Evolutionary conservation across 768 basidiomycete species (phyloP).

Genomic region (Leccinum obscurum): DNA sequence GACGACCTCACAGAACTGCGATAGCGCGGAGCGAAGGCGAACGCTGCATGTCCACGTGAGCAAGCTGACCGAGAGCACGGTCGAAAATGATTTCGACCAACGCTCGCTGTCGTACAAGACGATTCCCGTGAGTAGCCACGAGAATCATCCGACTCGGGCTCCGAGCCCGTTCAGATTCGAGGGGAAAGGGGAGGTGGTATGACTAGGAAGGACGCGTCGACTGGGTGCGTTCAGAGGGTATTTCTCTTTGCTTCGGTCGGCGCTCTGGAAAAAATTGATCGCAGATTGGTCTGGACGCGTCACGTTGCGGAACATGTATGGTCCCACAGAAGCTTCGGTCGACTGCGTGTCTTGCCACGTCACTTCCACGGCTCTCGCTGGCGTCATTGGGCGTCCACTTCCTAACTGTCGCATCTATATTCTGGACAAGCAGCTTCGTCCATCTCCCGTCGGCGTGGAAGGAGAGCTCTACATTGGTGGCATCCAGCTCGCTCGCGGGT

Average conservation of each 20-base stretch:
- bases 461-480: constrained; percentile 27
- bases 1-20: too few relatives aligned
- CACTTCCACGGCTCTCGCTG: constrained; percentile 17
- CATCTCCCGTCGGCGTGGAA: constrained; percentile 31
- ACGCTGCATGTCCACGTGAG: not conserved
- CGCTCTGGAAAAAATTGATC: constrained; percentile 24
- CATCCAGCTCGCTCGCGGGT: constrained; percentile 23
- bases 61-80: not conserved
- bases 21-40: not conserved
- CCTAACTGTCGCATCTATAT: constrained; percentile 32
- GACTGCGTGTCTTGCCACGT: constrained; percentile 31
- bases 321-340: constrained; percentile 35
- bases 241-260: not conserved
- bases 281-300: constrained; percentile 28
- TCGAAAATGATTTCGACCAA: not conserved
- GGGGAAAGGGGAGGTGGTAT: not conserved
- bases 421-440: constrained; percentile 28
- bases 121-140: not conserved
- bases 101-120: not conserved
- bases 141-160: not conserved
- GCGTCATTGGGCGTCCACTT: constrained; percentile 34
- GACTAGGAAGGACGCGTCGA: not conserved
- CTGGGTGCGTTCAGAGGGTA: not conserved
- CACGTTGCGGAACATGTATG: constrained; percentile 34
- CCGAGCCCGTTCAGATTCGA: not conserved